phyloP scores from a whole-genome alignment of 129 eudicot genomes.

The Erigeron canadensis region DNA sequence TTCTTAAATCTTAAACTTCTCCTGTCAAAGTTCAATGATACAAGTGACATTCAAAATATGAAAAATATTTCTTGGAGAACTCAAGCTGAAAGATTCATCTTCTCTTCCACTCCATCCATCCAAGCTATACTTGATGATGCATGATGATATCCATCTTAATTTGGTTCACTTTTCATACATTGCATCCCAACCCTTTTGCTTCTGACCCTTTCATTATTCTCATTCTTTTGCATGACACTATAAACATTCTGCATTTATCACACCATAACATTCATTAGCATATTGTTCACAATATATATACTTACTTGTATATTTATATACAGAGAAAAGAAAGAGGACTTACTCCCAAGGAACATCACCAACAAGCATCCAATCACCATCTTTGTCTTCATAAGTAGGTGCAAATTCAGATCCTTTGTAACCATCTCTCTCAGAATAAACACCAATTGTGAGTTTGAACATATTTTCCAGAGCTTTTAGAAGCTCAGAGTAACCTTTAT shows the following conservation, averaged over 20 bases:
- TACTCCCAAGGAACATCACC: slow-evolving; percentile 96
- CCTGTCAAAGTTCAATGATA: slow-evolving; percentile 28
- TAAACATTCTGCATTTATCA: slow-evolving; percentile 64
- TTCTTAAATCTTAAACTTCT: slow-evolving; percentile 33
- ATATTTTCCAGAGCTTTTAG: slow-evolving; percentile 61
- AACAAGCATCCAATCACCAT: slow-evolving; percentile 95
- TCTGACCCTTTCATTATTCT: slow-evolving; percentile 86
- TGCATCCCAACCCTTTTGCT: slow-evolving; percentile 67
- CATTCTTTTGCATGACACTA: slow-evolving; percentile 70
- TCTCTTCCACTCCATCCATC: slow-evolving; percentile 30
- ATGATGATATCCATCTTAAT: not conserved
- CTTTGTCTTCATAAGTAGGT: slow-evolving; percentile 94
- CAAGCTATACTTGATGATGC: slow-evolving; percentile 11
- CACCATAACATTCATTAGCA: slow-evolving; percentile 24
- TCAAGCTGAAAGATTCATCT: slow-evolving; percentile 46
- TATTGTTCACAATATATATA: not conserved
- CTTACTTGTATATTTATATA: not conserved
- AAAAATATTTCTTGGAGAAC: slow-evolving; percentile 47
- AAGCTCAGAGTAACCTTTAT: slow-evolving; percentile 61
- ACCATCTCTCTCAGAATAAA: slow-evolving; percentile 78
- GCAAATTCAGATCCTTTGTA: slow-evolving; percentile 77
- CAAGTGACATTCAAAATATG: slow-evolving; percentile 32
- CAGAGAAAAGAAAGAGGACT: slow-evolving; percentile 24
- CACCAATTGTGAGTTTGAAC: slow-evolving; percentile 76
- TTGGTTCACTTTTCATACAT: slow-evolving; percentile 32